Conservation (phyloP, 495 filamentous ascomycete species). For the Hypoxylon fragiforme region DNA sequence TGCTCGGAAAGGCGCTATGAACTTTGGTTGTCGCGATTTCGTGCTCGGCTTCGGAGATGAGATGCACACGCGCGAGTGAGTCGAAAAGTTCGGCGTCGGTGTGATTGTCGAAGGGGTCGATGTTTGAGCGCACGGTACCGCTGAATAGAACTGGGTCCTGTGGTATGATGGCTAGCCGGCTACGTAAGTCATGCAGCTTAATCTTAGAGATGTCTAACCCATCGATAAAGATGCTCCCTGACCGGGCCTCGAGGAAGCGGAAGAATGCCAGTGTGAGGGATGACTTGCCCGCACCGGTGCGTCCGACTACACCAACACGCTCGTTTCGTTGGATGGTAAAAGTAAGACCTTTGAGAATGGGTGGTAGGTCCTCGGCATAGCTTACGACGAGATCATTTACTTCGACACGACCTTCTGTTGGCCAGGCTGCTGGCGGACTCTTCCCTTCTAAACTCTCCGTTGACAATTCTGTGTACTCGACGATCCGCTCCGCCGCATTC, state of each 20-base stretch:
- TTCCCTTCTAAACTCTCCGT: slow-evolving; percentile 66
- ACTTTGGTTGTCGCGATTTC: slow-evolving; percentile 29
- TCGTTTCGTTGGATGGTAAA: slow-evolving; percentile 74
- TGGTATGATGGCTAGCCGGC: slow-evolving; percentile 79
- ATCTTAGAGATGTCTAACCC: slow-evolving; percentile 76
- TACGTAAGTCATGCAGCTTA: slow-evolving; percentile 71
- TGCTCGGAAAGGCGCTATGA: no score
- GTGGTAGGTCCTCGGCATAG: slow-evolving; percentile 75
- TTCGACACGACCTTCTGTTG: slow-evolving; percentile 73
- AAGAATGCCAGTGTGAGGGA: slow-evolving; percentile 81
- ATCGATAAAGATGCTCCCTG: slow-evolving; percentile 73
- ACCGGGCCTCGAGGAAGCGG: slow-evolving; percentile 76
- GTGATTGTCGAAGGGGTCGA: slow-evolving; percentile 79
- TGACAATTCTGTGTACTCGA: slow-evolving; percentile 75
- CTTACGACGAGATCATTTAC: slow-evolving; percentile 71
- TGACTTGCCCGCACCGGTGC: slow-evolving; percentile 87
- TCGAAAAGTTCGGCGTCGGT: slow-evolving; percentile 72
- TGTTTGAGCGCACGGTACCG: slow-evolving; percentile 79
- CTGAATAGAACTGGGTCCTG: slow-evolving; percentile 88
- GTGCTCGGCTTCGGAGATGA: slow-evolving; percentile 52
- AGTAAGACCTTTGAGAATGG: slow-evolving; percentile 72
- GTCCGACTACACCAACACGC: slow-evolving; percentile 79
- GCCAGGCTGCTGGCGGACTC: slow-evolving; percentile 77
- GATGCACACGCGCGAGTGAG: slow-evolving; percentile 75
- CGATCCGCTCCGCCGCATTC: slow-evolving; percentile 81